Percentiles rank a stretch among this genome's conserved stretches.
phyloP scores from a whole-genome alignment of 139 green algal species.

The Chlorella sp. region DNA sequence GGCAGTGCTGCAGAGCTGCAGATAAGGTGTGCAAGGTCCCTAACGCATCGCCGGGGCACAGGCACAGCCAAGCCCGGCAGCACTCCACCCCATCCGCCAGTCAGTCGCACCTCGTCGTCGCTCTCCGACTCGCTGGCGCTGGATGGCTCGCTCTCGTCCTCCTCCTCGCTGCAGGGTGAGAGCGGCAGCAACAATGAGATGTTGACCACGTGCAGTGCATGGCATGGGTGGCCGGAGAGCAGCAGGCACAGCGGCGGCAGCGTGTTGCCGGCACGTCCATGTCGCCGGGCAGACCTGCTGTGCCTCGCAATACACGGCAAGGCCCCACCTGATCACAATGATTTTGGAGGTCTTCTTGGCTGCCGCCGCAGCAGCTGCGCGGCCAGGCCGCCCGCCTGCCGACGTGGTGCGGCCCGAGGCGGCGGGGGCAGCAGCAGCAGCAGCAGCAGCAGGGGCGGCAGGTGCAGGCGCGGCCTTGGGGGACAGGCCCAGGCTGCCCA shows the following conservation, averaged over 20 bases:
- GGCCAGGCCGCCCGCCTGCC: constrained; percentile 15
- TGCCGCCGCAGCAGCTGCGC: background rate
- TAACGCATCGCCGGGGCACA: no score
- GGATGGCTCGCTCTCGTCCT: constrained; percentile 4
- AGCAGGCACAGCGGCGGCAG: no score
- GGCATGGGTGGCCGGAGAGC: no score
- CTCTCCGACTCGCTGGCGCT: background rate
- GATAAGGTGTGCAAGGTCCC: no score
- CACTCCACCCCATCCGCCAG: no score
- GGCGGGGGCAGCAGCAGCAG: background rate
- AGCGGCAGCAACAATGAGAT: background rate
- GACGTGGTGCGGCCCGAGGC: background rate
- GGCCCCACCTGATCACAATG: constrained; percentile 23
- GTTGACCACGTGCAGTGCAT: no score
- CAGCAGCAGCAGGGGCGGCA: background rate
- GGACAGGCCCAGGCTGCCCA: constrained; percentile 40
- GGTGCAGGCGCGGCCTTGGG: background rate
- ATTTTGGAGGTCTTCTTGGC: constrained; percentile 29
- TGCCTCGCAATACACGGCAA: background rate
- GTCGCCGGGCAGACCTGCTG: background rate
- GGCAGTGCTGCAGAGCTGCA: no score
- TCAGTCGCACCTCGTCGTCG: background rate
- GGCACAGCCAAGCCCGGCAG: no score
- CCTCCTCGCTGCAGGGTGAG: constrained; percentile 12
- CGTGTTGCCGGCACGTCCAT: no score